Evolutionary conservation across 371 early-diverging fungal genomes (phyloP).

Genomic region (Entomophthora muscae): DNA sequence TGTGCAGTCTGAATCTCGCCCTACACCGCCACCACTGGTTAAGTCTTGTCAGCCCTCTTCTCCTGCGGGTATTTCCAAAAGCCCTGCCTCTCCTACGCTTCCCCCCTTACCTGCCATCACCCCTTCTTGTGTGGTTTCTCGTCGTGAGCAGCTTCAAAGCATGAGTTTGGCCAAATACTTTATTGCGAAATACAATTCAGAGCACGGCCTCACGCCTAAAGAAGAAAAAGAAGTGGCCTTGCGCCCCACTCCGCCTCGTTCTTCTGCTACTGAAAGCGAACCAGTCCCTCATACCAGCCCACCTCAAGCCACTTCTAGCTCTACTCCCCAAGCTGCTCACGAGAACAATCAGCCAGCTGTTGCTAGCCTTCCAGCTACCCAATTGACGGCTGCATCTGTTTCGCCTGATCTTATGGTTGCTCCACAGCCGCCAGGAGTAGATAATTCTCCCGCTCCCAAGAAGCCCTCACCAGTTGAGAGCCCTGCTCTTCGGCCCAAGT

Average conservation of each 20-base stretch:
- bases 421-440: too few species aligned
- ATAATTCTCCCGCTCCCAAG: neutral
- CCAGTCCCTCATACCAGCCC: neutral
- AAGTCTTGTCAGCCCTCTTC: neutral
- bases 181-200: neutral
- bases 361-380: neutral
- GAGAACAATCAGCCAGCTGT: neutral
- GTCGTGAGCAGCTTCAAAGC: neutral
- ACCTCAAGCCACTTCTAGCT: neutral
- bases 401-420: too few species aligned
- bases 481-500: neutral
- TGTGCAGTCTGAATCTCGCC: neutral
- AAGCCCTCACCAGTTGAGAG: neutral
- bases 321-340: neutral
- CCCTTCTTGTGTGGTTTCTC: neutral
- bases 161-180: constrained; percentile 6
- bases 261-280: neutral
- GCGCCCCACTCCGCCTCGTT: neutral
- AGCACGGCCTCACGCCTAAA: neutral
- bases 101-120: neutral
- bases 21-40: neutral
- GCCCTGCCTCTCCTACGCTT: neutral
- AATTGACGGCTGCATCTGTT: neutral
- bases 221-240: neutral
- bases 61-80: neutral